Base-by-base conservation (phyloP, 1,139 yeast species). In the Geotrichum histeridarum region DNA sequence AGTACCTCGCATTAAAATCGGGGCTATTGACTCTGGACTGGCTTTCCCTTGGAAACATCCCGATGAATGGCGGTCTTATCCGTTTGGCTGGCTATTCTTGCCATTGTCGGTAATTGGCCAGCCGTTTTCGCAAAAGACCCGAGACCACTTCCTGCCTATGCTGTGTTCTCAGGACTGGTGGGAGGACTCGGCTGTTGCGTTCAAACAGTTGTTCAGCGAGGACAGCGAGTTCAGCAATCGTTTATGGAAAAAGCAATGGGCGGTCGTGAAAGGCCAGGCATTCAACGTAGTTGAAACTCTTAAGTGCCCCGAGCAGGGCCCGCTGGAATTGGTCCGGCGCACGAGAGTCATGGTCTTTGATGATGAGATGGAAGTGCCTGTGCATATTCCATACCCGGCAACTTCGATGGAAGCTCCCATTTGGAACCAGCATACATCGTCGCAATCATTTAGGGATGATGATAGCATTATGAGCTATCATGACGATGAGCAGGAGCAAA, bases 1-100 rank as follows among this genome's bases (percentile, higher is more conserved):
- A 22, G 53, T 51, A 31, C 84, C 86, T 0, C 58, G 57, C 0
- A 60, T 85, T n/a, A 75, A 72, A 51, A 74, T 85, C 18, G 90
- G 89, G 1, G 93, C 93, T 0, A 85, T 85, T 51, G 93, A 85
- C 63, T 83, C 88, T 2, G 91, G 91, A 0, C 72, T 85, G 33
- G 78, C 91, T 0, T 84, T 83, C 62, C 93, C 93, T 4, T 85
- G 91, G 91, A 85, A 85, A 62, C 88, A 84, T 60, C 93, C 93
- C 0, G 87, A 85, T 66, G 90, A 84, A 63, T 84, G 91, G 90
- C 70, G 93, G 54, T 82, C 88, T 0, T 85, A 83, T 61, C 93
- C 93, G 0, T 85, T 79, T 69, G 93, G 93, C 0, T 85, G 93
- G 93, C 69, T 85, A 32, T 84, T 82, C 61, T 67, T 85, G 42